Percentiles rank a stretch among this genome's conserved stretches.
phyloP scores from a whole-genome alignment of 2,329 filamentous ascomycete species.

The Xylariaceae sp. region DNA sequence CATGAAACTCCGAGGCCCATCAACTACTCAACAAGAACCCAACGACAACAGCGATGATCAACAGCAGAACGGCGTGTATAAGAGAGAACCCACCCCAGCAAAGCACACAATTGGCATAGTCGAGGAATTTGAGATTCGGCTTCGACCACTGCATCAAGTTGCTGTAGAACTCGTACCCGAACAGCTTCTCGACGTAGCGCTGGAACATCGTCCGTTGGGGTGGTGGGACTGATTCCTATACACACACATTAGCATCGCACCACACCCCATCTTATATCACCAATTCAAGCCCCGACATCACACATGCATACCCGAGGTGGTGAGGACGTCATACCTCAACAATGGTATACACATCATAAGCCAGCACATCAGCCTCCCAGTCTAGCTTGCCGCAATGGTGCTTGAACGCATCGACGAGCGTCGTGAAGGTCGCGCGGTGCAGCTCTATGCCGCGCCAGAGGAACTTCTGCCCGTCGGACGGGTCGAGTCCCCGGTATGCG shows the following conservation, averaged over 20 bases:
- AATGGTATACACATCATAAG: constrained; percentile 13
- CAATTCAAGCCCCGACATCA: too few species aligned
- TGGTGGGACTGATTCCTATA: constrained; percentile 2
- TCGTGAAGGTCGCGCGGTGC: constrained; percentile 1
- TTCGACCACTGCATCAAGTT: constrained; percentile 6
- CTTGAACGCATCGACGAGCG: constrained; percentile 12
- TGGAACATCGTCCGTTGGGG: constrained; percentile 11
- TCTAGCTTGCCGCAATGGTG: constrained; percentile 9
- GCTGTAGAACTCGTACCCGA: constrained; percentile 8
- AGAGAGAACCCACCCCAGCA: constrained; percentile 7
- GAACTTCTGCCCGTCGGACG: constrained; percentile 3
- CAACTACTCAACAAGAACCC: constrained; percentile 2
- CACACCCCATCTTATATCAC: too few species aligned
- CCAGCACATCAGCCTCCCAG: constrained; percentile 17
- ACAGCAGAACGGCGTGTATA: constrained; percentile 1
- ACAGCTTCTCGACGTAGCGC: constrained; percentile 11
- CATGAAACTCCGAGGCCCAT: background rate
- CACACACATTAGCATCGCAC: too few species aligned
- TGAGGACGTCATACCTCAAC: constrained; percentile 9
- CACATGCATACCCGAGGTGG: too few species aligned
- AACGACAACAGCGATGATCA: constrained; percentile 1
- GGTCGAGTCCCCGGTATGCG: constrained; percentile 11
- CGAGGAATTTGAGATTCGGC: background rate
- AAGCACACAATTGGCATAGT: background rate
- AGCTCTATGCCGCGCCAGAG: constrained; percentile 15